Percentiles rank a stretch among this genome's conserved stretches.
Evolutionary conservation across 257 asterid genomes (phyloP).

Genomic region (Parsonsia alboflavescens): DNA sequence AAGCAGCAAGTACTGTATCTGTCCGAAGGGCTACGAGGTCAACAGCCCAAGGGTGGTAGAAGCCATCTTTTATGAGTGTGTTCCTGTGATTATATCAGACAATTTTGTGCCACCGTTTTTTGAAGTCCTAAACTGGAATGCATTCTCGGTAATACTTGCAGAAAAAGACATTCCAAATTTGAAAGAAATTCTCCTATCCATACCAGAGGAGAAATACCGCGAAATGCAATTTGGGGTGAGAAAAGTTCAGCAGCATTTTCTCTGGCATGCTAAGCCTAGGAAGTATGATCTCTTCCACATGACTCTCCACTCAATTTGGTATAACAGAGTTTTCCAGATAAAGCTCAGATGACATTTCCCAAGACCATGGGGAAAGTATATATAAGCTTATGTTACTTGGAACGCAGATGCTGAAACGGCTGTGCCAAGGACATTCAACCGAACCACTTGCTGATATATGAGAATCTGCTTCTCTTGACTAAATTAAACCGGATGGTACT

Average conservation of each 20-base stretch:
- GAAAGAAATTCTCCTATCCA: slow-evolving; percentile 52
- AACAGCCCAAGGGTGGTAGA: slow-evolving; percentile 92
- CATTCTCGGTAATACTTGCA: slow-evolving; percentile 55
- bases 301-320: slow-evolving; percentile 94
- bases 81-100: slow-evolving; percentile 80
- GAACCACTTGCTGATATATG: slow-evolving; percentile 5
- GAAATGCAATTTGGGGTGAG: slow-evolving; percentile 66
- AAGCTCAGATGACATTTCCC: slow-evolving; percentile 42
- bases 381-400: not conserved
- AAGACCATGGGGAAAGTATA: not conserved
- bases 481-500: not conserved
- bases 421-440: not conserved
- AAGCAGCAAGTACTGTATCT: slow-evolving; percentile 79
- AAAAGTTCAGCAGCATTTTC: slow-evolving; percentile 67
- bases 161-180: slow-evolving; percentile 67
- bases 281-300: slow-evolving; percentile 86
- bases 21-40: slow-evolving; percentile 90
- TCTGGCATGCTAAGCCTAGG: slow-evolving; percentile 76
- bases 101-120: slow-evolving; percentile 91
- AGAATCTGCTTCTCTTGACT: not conserved
- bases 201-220: slow-evolving; percentile 52
- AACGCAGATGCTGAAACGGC: not conserved
- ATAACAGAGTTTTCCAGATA: slow-evolving; percentile 73
- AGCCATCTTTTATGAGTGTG: slow-evolving; percentile 83
- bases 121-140: slow-evolving; percentile 72